These are phyloP conservation scores for Laguncularia racemosa DNA, from an alignment of 345 rosid genomes.

Conservation along the genomic window DNA sequence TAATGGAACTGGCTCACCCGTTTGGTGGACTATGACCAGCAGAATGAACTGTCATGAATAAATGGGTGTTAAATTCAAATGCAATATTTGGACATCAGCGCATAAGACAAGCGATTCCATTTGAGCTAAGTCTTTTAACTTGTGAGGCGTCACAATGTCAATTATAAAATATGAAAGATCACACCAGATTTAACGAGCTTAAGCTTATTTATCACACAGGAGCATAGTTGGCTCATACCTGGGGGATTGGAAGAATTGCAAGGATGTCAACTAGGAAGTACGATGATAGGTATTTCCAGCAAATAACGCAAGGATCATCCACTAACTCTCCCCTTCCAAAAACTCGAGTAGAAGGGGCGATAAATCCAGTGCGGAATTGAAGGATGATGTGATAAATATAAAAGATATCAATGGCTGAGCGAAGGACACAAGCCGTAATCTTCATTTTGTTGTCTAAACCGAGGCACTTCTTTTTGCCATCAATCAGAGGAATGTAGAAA, in stretches of 20 bases:
- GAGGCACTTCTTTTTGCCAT: constrained; percentile 32
- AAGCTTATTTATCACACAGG: too few species aligned
- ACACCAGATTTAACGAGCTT: background rate
- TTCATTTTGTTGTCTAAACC: constrained; percentile 33
- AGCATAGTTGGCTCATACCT: too few species aligned
- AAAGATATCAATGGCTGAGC: constrained; percentile 46
- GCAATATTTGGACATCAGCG: too few species aligned
- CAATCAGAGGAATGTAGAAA: constrained; percentile 61
- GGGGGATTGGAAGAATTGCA: constrained; percentile 77
- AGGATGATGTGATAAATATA: constrained; percentile 53
- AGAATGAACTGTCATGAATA: constrained; percentile 29
- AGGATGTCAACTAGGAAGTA: constrained; percentile 54
- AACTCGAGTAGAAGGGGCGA: constrained; percentile 69
- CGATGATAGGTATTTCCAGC: constrained; percentile 37
- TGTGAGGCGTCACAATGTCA: background rate
- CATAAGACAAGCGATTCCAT: too few species aligned
- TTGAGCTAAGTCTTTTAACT: background rate
- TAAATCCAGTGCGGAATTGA: constrained; percentile 70
- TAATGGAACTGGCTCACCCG: constrained; percentile 29
- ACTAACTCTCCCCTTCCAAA: constrained; percentile 80
- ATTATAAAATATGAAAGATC: background rate
- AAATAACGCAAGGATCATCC: constrained; percentile 45
- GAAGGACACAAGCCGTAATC: constrained; percentile 40
- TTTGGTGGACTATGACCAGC: constrained; percentile 27
- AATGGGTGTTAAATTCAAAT: too few species aligned